Percentiles rank a stretch among this genome's conserved stretches.
Evolutionary conservation across 129 eudicot genomes (phyloP).

Genomic region (Rutidosis leptorrhynchoides): DNA sequence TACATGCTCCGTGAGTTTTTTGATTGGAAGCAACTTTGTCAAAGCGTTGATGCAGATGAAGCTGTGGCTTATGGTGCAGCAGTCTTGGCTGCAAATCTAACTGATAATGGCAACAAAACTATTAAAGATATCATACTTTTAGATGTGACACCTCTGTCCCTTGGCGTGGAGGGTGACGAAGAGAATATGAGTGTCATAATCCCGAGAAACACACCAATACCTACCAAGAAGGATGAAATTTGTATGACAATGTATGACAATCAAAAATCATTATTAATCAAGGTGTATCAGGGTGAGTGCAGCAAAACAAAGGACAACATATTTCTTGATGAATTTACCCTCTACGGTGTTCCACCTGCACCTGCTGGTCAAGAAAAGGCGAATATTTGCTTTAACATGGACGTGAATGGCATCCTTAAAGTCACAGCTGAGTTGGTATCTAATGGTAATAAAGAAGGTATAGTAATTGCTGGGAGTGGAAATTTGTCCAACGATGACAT

Average conservation of each 20-base stretch:
- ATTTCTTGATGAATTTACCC: neutral
- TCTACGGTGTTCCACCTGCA: neutral
- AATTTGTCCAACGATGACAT: slow-evolving; percentile 3
- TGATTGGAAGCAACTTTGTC: slow-evolving; percentile 1
- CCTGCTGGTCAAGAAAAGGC: slow-evolving; percentile 1
- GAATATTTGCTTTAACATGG: slow-evolving; percentile 6
- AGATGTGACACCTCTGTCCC: slow-evolving; percentile 8
- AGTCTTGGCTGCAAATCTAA: slow-evolving; percentile 3
- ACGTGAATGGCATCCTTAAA: neutral
- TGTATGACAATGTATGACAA: neutral
- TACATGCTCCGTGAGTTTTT: slow-evolving; percentile 1
- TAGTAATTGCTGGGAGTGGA: slow-evolving; percentile 2
- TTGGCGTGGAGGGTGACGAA: neutral
- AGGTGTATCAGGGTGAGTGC: neutral
- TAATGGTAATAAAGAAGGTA: slow-evolving; percentile 3
- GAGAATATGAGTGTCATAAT: neutral
- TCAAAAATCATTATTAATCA: neutral
- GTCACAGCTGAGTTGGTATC: slow-evolving; percentile 2
- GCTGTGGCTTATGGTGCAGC: slow-evolving; percentile 16
- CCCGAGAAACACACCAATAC: slow-evolving; percentile 10
- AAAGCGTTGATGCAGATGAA: slow-evolving; percentile 1
- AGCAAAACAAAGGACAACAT: slow-evolving; percentile 5
- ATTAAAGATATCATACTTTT: neutral
- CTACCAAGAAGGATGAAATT: neutral
- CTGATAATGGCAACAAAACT: neutral